Percentiles rank a stretch among this genome's conserved stretches.
Conservation (phyloP, 2,329 filamentous ascomycete genomes). For the Teratosphaeria destructans region DNA sequence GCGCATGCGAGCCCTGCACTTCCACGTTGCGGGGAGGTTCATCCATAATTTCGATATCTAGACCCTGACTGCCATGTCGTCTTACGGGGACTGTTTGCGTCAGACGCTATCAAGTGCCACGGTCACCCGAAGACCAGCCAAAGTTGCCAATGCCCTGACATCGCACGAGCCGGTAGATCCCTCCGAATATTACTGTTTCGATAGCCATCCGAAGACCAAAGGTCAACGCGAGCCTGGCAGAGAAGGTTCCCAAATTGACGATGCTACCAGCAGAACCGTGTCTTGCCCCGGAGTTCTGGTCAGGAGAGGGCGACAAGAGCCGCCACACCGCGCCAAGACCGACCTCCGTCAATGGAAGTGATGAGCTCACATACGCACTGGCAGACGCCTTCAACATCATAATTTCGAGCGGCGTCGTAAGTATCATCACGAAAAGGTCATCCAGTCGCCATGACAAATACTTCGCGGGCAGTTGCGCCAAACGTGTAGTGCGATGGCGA, state of each 20-base stretch:
- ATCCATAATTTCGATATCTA: too few species aligned
- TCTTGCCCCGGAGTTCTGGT: neutral
- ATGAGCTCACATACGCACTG: conserved; percentile 8
- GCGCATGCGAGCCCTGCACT: too few species aligned
- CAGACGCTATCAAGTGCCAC: neutral
- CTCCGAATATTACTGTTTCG: conserved; percentile 12
- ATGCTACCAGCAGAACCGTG: conserved; percentile 10
- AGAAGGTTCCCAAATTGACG: neutral
- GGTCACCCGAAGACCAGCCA: conserved; percentile 8
- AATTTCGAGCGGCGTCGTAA: conserved; percentile 16
- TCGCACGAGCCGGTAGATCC: conserved; percentile 9
- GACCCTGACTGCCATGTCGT: neutral
- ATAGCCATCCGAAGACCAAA: conserved; percentile 6
- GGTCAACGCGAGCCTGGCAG: conserved; percentile 11
- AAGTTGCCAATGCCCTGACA: conserved; percentile 10
- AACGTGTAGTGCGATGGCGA: conserved; percentile 11
- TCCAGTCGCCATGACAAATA: conserved; percentile 14
- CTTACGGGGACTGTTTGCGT: neutral
- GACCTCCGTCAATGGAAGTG: conserved; percentile 4
- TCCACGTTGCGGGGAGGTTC: too few species aligned
- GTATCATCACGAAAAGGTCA: conserved; percentile 9
- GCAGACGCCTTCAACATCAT: conserved; percentile 15
- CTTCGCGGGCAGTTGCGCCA: conserved; percentile 15
- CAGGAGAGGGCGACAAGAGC: neutral
- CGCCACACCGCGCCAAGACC: neutral